Evolutionary conservation across 176 grass and related monocot species (phyloP), one percentile per base, ranked within the genome.

Genomic region (Cymbopogon citratus): DNA sequence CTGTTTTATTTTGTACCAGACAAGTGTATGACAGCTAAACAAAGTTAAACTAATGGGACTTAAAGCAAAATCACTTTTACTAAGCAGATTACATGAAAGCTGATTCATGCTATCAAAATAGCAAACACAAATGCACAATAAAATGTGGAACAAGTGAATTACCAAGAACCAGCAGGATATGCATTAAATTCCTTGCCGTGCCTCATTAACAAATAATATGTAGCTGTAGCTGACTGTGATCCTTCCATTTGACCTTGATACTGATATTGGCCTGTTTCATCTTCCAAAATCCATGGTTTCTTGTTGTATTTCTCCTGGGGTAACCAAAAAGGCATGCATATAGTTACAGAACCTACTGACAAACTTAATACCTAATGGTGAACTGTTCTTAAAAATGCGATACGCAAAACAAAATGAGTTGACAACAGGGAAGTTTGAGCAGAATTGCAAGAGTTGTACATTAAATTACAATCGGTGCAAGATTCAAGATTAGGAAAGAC

Each of bases 251-350:
- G 90, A 84, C 95, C 95, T 83, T 98, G 95, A 85, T 73, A 98
- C 92, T 98, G 95, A 87, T 89, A 81, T 66, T 91, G 90, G n/a
- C 95, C 95, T 84, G 95, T 98, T 69, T 98, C 92, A 84, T 98
- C 95, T 90, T 98, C 95, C 70, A 98, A 88, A 75, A 93, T 91
- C 95, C 95, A 98, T 54, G 95, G 95, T 71, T 91, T 98, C 57
- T 81, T 95, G 64, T 91, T 95, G 81, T 90, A 87, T 57, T 95
- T 98, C 31, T 98, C 95, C 95, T 97, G 87, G 41, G 36, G 33
- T 75, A 56, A 33, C 60, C 24, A 81, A 77, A 89, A 44, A 81
- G 5, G 66, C 12, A 78, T 52, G 46, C 27, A 67, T 6, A 71
- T 24, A 48, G 23, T 86, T 73, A 89, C 19, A 23, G 19, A n/a